phyloP scores from a whole-genome alignment of 2,329 filamentous ascomycete species.

The Epichloe bromicola region DNA sequence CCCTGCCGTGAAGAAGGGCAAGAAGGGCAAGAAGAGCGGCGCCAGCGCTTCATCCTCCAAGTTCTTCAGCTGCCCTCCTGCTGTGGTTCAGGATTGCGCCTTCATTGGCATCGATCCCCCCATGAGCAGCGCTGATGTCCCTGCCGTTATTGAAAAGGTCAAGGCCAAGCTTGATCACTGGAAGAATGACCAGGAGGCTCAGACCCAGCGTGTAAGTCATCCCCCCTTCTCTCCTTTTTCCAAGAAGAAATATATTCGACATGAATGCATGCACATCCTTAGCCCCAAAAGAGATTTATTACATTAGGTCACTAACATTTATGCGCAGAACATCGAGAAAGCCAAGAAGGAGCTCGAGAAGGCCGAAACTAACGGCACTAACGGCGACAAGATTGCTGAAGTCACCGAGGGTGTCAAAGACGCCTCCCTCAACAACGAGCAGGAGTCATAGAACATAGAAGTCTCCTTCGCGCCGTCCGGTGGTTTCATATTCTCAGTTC shows the following conservation, averaged over 20 bases:
- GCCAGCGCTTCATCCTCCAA: conserved; percentile 35
- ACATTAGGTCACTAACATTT: background rate
- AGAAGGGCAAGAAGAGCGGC: conserved; percentile 60
- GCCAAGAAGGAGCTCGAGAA: conserved; percentile 91
- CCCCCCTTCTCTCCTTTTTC: no score
- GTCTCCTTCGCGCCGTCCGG: no score
- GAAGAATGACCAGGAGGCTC: conserved; percentile 78
- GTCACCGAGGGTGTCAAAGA: conserved; percentile 39
- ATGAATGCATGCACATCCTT: no score
- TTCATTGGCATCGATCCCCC: conserved; percentile 85
- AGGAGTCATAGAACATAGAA: conserved; percentile 29
- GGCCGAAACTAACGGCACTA: conserved; percentile 29
- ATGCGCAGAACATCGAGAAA: conserved; percentile 76
- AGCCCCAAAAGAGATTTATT: background rate
- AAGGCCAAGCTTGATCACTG: conserved; percentile 83
- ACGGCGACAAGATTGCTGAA: conserved; percentile 40
- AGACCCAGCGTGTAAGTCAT: conserved; percentile 79
- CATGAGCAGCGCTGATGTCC: conserved; percentile 72
- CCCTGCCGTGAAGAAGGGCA: conserved; percentile 70
- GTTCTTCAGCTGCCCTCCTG: conserved; percentile 72
- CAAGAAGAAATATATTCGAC: no score
- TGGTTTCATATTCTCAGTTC: background rate
- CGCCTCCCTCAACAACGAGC: conserved; percentile 38
- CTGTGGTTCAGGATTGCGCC: conserved; percentile 80
- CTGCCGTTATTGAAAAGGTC: conserved; percentile 71